A percentile compares a stretch with the other conserved stretches of the same genome.
These are phyloP conservation scores for Candida incommunis DNA, from an alignment of 805 yeast genomes.

Conservation along the genomic window DNA sequence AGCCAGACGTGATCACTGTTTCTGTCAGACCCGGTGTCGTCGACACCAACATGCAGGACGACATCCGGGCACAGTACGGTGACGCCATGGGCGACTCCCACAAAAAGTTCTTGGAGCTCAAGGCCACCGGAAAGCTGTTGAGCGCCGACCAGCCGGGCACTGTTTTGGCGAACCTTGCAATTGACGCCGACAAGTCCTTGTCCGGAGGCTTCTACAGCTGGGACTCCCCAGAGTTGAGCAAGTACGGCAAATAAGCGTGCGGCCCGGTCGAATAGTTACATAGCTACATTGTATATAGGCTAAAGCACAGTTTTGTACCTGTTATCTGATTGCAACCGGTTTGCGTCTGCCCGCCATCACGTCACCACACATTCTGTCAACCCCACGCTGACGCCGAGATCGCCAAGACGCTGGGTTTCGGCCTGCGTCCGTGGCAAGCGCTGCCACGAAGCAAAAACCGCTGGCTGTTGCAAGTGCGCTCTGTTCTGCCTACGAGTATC, in stretches of 20 bases:
- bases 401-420: too few relatives aligned
- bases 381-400: too few relatives aligned
- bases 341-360: too few relatives aligned
- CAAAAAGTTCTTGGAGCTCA: constrained; percentile 49
- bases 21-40: constrained; percentile 94
- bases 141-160: constrained; percentile 62
- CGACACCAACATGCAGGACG: constrained; percentile 76
- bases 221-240: background rate
- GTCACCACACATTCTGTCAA: too few relatives aligned
- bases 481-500: too few relatives aligned
- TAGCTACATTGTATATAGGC: too few relatives aligned
- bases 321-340: too few relatives aligned
- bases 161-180: constrained; percentile 51
- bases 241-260: background rate
- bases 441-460: too few relatives aligned
- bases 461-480: too few relatives aligned
- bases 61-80: constrained; percentile 46
- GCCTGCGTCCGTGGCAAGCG: too few relatives aligned
- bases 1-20: constrained; percentile 40
- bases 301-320: too few relatives aligned
- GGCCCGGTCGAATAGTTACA: too few relatives aligned
- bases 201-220: constrained; percentile 59
- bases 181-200: constrained; percentile 42
- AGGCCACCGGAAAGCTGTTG: constrained; percentile 41
- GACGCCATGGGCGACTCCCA: constrained; percentile 49